A percentile compares a stretch with the other conserved stretches of the same genome.
Evolutionary conservation across 2,329 filamentous ascomycete genomes (phyloP).

Genomic region (Colletotrichum lentis): DNA sequence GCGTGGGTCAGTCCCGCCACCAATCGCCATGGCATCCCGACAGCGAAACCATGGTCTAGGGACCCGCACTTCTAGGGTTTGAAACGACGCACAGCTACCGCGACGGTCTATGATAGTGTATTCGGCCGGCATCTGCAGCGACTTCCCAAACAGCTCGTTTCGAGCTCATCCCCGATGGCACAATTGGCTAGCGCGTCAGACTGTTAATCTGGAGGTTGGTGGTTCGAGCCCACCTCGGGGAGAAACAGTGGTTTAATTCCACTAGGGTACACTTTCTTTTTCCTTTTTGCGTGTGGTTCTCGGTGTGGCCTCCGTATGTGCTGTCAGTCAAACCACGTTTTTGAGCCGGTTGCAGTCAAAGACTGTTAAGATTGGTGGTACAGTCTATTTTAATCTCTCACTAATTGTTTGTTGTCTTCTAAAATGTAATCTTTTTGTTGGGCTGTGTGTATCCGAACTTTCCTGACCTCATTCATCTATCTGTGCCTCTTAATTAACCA

Average conservation of each 20-base stretch:
- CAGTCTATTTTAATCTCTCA: no score
- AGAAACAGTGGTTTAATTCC: slow-evolving; percentile 22
- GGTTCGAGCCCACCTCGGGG: slow-evolving; percentile 38
- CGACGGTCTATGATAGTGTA: rapidly evolving
- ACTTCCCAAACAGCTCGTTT: slow-evolving; percentile 8
- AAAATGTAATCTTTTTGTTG: no score
- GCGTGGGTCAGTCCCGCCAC: background rate
- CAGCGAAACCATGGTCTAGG: background rate
- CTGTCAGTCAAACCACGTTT: background rate
- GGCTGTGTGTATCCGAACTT: no score
- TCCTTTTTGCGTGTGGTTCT: background rate
- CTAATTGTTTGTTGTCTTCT: no score
- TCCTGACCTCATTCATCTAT: no score
- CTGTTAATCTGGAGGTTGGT: slow-evolving; percentile 39
- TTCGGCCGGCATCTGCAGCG: rapidly evolving
- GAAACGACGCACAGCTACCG: background rate
- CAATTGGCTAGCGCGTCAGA: slow-evolving; percentile 39
- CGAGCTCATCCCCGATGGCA: slow-evolving; percentile 38
- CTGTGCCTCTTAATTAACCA: no score
- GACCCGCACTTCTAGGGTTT: slow-evolving; percentile 2
- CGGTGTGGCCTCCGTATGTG: background rate
- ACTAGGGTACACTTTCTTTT: background rate
- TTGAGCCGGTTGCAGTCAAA: no score
- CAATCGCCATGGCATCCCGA: background rate
- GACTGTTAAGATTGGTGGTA: no score